Evolutionary conservation across 2,329 filamentous ascomycete species (phyloP).

Genomic region (Aspergillus sp.): DNA sequence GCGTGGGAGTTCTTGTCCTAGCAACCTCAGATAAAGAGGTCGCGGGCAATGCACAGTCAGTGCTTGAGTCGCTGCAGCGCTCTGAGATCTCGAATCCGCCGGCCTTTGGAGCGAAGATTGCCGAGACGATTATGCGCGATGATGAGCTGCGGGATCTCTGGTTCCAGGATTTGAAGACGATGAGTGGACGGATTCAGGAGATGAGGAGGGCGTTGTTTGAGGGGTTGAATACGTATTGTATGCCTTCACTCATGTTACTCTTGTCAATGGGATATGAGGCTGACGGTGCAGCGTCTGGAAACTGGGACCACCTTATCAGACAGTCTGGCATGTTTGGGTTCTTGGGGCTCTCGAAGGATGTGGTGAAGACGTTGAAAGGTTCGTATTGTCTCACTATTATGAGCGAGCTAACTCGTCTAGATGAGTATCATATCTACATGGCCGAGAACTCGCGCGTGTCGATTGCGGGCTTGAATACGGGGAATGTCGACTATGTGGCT

Average conservation of each 20-base stretch:
- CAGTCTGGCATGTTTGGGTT: slow-evolving; percentile 99
- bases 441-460: slow-evolving; percentile 88
- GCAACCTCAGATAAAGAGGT: background rate
- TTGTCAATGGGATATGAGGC: background rate
- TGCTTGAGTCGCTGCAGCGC: slow-evolving; percentile 37
- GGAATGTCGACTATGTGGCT: slow-evolving; percentile 40
- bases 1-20: slow-evolving; percentile 10
- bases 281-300: slow-evolving; percentile 69
- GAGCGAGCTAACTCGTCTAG: slow-evolving; percentile 12
- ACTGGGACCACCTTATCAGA: slow-evolving; percentile 57
- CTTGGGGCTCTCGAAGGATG: slow-evolving; percentile 45
- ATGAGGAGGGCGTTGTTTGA: slow-evolving; percentile 77
- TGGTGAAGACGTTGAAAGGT: slow-evolving; percentile 42
- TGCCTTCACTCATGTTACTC: no score
- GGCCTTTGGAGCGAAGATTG: slow-evolving; percentile 85
- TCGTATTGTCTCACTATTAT: background rate
- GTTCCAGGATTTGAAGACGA: slow-evolving; percentile 83
- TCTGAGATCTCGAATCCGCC: slow-evolving; percentile 92
- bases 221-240: slow-evolving; percentile 43
- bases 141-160: slow-evolving; percentile 74
- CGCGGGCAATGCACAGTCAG: slow-evolving; percentile 13
- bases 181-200: slow-evolving; percentile 87
- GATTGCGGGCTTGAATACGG: slow-evolving; percentile 84
- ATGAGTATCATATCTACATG: slow-evolving; percentile 49
- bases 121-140: slow-evolving; percentile 76